A percentile compares a stretch with the other conserved stretches of the same genome.
phyloP scores from a whole-genome alignment of 2,329 filamentous ascomycete species.

The Pseudonectria buxi region DNA sequence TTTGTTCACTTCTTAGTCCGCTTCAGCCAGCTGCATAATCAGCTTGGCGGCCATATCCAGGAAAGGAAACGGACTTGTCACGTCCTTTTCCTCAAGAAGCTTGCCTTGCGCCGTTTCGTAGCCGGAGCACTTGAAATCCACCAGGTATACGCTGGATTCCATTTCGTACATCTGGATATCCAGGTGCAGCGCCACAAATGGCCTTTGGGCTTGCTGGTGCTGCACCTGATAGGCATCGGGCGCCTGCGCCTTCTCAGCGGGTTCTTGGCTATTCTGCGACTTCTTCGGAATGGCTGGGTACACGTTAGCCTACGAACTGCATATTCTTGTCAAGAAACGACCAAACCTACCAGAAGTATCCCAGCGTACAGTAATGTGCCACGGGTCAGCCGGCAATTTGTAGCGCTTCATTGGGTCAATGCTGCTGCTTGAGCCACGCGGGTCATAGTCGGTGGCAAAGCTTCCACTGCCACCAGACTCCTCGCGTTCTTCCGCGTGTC shows the following conservation, averaged over 20 bases:
- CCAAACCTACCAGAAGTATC: conserved; percentile 66
- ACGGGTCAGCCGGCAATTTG: conserved; percentile 84
- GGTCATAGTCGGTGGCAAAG: conserved; percentile 33
- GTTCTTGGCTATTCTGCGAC: conserved; percentile 5
- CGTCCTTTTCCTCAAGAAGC: conserved; percentile 82
- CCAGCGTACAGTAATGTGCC: conserved; percentile 90
- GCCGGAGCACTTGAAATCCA: conserved; percentile 97
- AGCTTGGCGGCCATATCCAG: conserved; percentile 86
- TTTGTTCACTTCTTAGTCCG: conserved; percentile 42
- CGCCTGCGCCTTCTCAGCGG: conserved; percentile 14
- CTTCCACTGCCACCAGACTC: conserved; percentile 32
- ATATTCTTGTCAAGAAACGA: too few relatives aligned
- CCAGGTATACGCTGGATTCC: conserved; percentile 85
- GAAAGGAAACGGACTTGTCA: conserved; percentile 92
- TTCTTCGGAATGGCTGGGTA: conserved; percentile 27
- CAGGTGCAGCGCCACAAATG: conserved; percentile 85
- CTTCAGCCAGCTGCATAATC: conserved; percentile 87
- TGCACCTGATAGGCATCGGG: conserved; percentile 35
- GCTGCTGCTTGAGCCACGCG: conserved; percentile 31
- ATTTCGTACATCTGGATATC: conserved; percentile 96
- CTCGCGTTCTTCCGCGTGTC: conserved; percentile 36
- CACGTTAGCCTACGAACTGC: conserved; percentile 15
- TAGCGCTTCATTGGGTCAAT: conserved; percentile 58
- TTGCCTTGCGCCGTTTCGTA: conserved; percentile 78
- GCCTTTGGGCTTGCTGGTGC: conserved; percentile 38